Base-by-base conservation (phyloP, 139 green algal genomes). In the Nannochloris sp. region DNA sequence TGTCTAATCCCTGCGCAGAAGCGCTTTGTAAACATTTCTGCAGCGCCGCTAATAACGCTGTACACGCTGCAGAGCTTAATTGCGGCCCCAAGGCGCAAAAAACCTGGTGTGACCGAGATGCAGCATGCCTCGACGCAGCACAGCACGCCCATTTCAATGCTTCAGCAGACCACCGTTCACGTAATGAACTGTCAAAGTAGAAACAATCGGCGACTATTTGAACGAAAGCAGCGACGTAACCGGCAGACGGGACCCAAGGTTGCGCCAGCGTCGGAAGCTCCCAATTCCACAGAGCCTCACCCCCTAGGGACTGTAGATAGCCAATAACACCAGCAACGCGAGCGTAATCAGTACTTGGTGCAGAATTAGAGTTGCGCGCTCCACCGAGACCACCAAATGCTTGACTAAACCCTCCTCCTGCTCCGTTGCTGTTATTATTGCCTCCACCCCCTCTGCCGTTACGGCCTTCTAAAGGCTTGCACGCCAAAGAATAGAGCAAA, bases 141-240 rank as follows among this genome's bases (percentile, higher is more conserved):
- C 58, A 89, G 68, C 60, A 83, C 19, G 71, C 80, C 90, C 91
- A 97, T 2, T 86, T 80, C 27, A 93, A 62, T 0, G 90, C 84
- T 59, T 93, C 82, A 10, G 70, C 75, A n/a, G 72, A 83, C 90
- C 90, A 96, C 6, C 63, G 71, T 64, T 80, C 82, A 24, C 67
- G 54, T 46, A 96, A 71, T 4, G 79, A 76, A 4, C 60, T 44
- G 70, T 89, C 79, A 51, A 80, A 81, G 15, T 73, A 69, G 29
- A 78, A 72, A 30, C 67, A 68, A 10, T 72, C 37, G 13, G 68
- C 51, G 2, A 78, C 71, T 48, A 47, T 44, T 35, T 75, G 38
- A 23, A 89, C 82, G 46, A 89, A 80, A 12, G 65, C 47, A 6
- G 68, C 56, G 37, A 89, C 66, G 1, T 59, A 48, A 1, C 31